Evolutionary conservation across 495 filamentous ascomycete species (phyloP), one percentile per base, ranked within the genome.

Genomic region (Trichoderma erinaceum): DNA sequence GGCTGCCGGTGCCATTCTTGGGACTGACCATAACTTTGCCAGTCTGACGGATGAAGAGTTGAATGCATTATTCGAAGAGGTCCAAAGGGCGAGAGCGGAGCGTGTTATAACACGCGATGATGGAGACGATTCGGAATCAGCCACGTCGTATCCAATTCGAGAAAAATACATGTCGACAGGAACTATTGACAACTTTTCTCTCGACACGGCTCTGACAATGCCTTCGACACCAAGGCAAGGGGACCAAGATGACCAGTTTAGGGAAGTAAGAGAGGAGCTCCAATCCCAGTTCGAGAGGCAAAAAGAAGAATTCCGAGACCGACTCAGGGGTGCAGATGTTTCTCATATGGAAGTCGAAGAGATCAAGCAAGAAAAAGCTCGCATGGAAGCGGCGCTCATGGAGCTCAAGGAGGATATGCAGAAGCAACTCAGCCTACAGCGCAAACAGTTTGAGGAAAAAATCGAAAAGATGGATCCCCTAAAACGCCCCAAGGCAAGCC

Each of bases 161-260:
- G 95, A 99, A 69, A 99, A 99, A 73, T 97, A 98, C 76, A 88
- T 96, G 83, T 97, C 93, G 4, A 95, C 90, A 74, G 93, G 93
- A 16, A 99, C 96, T 4, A 83, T 97, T 48, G 95, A 99, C 75
- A 97, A 97, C 75, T 95, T 98, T 73, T 98, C 96, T 16, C 83
- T 98, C 27, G 95, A 99, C 72, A 99, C 96, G 4, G 88, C 88
- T 2, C 84, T 98, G 50, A 99, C 95, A 2, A 90, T 97, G 82
- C 95, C 96, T 7, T 93, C 92, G 1, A 97, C 93, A 2, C 94
- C 95, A 44, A 91, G 87, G 65, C 88, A 87, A 56, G 87, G 86
- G 32, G 93, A 94, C 63, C 81, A 82, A 6, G 91, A 92, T 58
- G 88, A 92, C 43, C 84, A 85, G 61, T 77, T 97, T 65, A 85